These are phyloP conservation scores for Tylopilus plumbeoviolaceoides DNA, from an alignment of 768 basidiomycete species.

Conservation along the genomic window DNA sequence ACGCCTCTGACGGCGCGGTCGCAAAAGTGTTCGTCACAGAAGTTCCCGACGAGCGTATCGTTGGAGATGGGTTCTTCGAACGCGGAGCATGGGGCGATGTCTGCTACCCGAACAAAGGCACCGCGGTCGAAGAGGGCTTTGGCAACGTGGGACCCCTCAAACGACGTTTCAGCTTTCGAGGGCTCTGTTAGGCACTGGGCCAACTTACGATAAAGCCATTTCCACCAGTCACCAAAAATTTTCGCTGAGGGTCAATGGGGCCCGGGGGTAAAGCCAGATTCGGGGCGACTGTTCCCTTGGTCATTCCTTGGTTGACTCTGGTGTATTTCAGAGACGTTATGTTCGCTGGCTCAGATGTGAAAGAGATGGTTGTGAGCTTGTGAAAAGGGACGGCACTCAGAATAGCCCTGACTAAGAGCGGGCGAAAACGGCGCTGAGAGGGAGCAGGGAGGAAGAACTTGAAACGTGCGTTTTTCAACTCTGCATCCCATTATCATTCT, in stretches of 20 bases:
- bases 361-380: neutral
- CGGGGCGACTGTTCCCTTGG: neutral
- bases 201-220: conserved; percentile 50
- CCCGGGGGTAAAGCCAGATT: neutral
- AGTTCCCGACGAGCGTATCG: conserved; percentile 42
- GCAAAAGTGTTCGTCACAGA: conserved; percentile 42
- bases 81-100: conserved; percentile 29
- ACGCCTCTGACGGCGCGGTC: conserved; percentile 36
- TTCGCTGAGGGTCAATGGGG: conserved; percentile 1
- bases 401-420: neutral
- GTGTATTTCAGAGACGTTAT: neutral
- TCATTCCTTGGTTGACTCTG: neutral
- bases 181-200: neutral
- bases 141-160: conserved; percentile 51
- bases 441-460: no score
- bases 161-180: neutral
- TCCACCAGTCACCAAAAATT: conserved; percentile 46
- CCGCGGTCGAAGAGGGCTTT: conserved; percentile 32
- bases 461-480: conserved; percentile 2
- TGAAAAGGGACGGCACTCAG: neutral
- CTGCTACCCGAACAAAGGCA: conserved; percentile 41
- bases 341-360: neutral
- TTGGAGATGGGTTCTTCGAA: conserved; percentile 24
- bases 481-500: neutral
- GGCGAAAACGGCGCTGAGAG: neutral